A percentile compares a stretch with the other conserved stretches of the same genome.
These are phyloP conservation scores for Penicillium sp. DNA, from an alignment of 2,329 filamentous ascomycete species.

Conservation along the genomic window DNA sequence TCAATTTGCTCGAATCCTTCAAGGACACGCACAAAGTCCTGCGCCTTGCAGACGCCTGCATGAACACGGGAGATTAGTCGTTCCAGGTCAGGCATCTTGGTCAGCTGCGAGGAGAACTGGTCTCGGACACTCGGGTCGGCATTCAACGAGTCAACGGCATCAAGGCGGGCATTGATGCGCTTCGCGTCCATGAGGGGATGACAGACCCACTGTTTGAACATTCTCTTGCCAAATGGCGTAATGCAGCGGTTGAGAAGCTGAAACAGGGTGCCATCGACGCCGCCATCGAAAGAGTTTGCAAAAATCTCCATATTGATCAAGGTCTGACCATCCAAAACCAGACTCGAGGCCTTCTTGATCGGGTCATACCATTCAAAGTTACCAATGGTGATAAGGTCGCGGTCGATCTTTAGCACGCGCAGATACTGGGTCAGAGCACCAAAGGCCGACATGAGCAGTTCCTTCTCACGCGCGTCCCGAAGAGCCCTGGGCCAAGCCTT, in stretches of 20 bases:
- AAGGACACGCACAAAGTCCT: slow-evolving; percentile 88
- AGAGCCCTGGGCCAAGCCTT: slow-evolving; percentile 76
- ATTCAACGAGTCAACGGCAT: slow-evolving; percentile 91
- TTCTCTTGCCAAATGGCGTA: slow-evolving; percentile 92
- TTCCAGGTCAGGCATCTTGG: slow-evolving; percentile 90
- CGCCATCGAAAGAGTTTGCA: slow-evolving; percentile 83
- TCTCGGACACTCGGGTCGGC: slow-evolving; percentile 75
- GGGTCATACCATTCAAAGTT: slow-evolving; percentile 92
- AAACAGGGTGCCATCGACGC: slow-evolving; percentile 81
- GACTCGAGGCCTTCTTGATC: slow-evolving; percentile 80
- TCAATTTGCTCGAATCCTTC: slow-evolving; percentile 98
- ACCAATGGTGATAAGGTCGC: slow-evolving; percentile 77
- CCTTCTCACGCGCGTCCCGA: slow-evolving; percentile 67
- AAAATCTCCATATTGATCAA: slow-evolving; percentile 98
- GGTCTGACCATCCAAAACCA: slow-evolving; percentile 92
- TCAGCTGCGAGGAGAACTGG: slow-evolving; percentile 80
- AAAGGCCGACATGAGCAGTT: slow-evolving; percentile 82
- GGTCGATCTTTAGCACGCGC: slow-evolving; percentile 79
- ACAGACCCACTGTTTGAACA: slow-evolving; percentile 95
- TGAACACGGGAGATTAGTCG: slow-evolving; percentile 91
- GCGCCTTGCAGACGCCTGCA: slow-evolving; percentile 79
- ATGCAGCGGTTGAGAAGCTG: slow-evolving; percentile 87
- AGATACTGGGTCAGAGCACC: slow-evolving; percentile 87
- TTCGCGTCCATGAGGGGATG: slow-evolving; percentile 82
- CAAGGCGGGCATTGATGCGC: slow-evolving; percentile 87